Evolutionary conservation across 1,284 basidiomycete genomes (phyloP), one percentile per base, ranked within the genome.

Genomic region (Malassezia dermatis): DNA sequence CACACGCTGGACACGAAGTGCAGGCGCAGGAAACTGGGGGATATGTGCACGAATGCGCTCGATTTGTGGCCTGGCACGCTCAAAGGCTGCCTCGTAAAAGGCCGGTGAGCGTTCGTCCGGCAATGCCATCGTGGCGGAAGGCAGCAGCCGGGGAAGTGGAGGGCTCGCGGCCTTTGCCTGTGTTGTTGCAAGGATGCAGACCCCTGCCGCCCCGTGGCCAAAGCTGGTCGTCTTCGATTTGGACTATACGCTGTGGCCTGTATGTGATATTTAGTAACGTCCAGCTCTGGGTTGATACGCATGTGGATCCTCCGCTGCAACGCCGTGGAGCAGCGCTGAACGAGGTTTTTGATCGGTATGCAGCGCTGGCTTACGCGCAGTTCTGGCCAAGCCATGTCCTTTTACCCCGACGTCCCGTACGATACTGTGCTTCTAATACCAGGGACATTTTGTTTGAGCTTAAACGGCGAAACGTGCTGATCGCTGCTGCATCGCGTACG

Each of bases 1-100:
- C 37, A 96, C 89, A 48, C 91, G 59, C 44, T 71, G 69, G 34
- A 73, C 66, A 30, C 66, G 66, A 39, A 72, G 62, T n/a, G 61
- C 56, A 4, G 71, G 66, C 13, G 68, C 65, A 11, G 68, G 61
- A 46, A 72, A 70, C n/a, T 55, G 44, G 17, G 69, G 65, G 0
- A 73, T 55, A 6, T 60, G 62, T 5, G 57, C 56, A 21, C 69
- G 64, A 26, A 73, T 65, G 0, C 50, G 49, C 1, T 55, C 56
- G 34, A 71, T 64, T 8, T 59, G 50, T 1, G 64, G 48, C 13
- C 54, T 35, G 1, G 70, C 65, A 24, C 61, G 60, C 19, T 54
- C 48, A 21, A 60, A 65, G 31, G 69, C 69, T 0, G 46, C 40
- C 19, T 61, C 56, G 59, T 66, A 73, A 60, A 69, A 73, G 1